Percentiles rank a stretch among this genome's conserved stretches.
These are phyloP conservation scores for Spergularia bocconei DNA, from an alignment of 148 eudicot species.

Conservation along the genomic window DNA sequence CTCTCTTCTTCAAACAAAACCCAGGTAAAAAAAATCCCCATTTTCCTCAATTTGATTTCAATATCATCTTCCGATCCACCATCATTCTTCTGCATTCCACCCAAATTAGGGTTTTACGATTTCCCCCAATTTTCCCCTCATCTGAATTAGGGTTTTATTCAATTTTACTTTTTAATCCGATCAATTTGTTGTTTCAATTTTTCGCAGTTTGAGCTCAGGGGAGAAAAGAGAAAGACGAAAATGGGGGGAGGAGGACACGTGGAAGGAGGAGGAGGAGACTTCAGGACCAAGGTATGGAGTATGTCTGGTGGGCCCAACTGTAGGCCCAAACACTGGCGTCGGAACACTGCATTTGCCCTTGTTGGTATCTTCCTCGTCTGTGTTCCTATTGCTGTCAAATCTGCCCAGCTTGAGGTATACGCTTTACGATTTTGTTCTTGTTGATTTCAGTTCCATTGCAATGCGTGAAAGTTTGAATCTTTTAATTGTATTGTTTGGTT, in stretches of 20 bases:
- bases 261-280: conserved; percentile 51
- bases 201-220: conserved; percentile 13
- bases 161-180: background rate
- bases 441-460: background rate
- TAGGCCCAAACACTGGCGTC: conserved; percentile 84
- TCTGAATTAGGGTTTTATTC: conserved; percentile 21
- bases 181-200: background rate
- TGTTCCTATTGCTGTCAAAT: conserved; percentile 84
- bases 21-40: background rate
- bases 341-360: conserved; percentile 89
- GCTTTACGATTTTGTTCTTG: background rate
- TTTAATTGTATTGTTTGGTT: background rate
- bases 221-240: conserved; percentile 35
- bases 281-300: conserved; percentile 87
- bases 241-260: conserved; percentile 62
- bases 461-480: background rate
- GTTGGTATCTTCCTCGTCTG: conserved; percentile 73
- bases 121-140: background rate
- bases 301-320: conserved; percentile 88
- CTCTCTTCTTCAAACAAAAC: background rate
- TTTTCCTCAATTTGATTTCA: background rate
- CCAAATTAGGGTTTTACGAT: conserved; percentile 22
- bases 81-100: background rate
- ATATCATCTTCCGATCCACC: background rate
- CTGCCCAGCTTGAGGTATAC: conserved; percentile 78